Conservation (phyloP, 2,329 filamentous ascomycete species). For the Alternaria metachromatica region DNA sequence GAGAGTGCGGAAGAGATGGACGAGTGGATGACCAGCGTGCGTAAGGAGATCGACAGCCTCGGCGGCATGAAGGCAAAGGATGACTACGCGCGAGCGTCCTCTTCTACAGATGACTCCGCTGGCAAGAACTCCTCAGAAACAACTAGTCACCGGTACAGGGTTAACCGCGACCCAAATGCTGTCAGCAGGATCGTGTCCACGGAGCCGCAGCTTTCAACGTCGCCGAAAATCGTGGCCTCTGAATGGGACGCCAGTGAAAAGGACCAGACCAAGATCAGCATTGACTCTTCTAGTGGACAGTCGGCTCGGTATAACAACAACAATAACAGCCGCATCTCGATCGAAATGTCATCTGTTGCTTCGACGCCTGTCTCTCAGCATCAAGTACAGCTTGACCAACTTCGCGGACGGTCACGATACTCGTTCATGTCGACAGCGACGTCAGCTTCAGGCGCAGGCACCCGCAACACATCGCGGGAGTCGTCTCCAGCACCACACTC, state of each 20-base stretch:
- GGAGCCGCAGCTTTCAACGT: slow-evolving; percentile 42
- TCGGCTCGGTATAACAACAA: slow-evolving; percentile 34
- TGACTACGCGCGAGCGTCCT: slow-evolving; percentile 36
- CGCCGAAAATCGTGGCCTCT: slow-evolving; percentile 38
- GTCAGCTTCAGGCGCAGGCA: slow-evolving; percentile 41
- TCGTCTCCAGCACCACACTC: slow-evolving; percentile 46
- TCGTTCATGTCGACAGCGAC: slow-evolving; percentile 49
- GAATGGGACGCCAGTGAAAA: slow-evolving; percentile 41
- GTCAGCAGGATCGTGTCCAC: slow-evolving; percentile 41
- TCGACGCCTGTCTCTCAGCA: slow-evolving; percentile 46
- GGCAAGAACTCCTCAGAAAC: slow-evolving; percentile 36
- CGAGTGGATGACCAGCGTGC: slow-evolving; percentile 72
- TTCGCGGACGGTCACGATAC: slow-evolving; percentile 46
- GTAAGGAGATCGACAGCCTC: slow-evolving; percentile 72
- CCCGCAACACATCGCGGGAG: slow-evolving; percentile 43
- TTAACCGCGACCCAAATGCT: slow-evolving; percentile 44
- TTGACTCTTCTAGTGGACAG: slow-evolving; percentile 39
- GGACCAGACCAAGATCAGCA: slow-evolving; percentile 35
- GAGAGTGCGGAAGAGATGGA: slow-evolving; percentile 78
- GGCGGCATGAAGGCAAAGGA: slow-evolving; percentile 66
- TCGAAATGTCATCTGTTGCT: slow-evolving; percentile 44
- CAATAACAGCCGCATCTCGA: slow-evolving; percentile 39
- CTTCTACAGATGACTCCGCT: slow-evolving; percentile 34
- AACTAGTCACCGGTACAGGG: slow-evolving; percentile 47
- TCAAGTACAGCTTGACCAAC: slow-evolving; percentile 45